These are phyloP conservation scores for Aureobasidium sp. DNA, from an alignment of 2,329 filamentous ascomycete genomes.

Conservation along the genomic window DNA sequence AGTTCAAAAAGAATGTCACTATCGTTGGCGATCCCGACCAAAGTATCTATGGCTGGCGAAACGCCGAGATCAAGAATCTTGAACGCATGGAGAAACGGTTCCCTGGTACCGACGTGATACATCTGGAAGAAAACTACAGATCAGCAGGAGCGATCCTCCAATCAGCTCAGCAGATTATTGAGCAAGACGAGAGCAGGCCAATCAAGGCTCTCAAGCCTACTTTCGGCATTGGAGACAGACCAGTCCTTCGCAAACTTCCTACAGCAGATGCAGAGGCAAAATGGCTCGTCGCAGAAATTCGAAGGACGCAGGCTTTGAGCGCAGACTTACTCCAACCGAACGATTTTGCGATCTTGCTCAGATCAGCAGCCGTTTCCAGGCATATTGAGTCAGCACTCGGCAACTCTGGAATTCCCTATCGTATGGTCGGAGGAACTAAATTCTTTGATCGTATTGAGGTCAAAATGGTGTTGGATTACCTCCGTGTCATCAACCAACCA, in stretches of 20 bases:
- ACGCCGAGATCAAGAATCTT: constrained; percentile 85
- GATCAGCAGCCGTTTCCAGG: constrained; percentile 72
- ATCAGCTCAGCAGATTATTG: constrained; percentile 75
- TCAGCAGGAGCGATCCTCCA: constrained; percentile 79
- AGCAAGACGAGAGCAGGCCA: constrained; percentile 76
- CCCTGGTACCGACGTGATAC: constrained; percentile 68
- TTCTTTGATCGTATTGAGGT: constrained; percentile 92
- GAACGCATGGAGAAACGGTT: constrained; percentile 68
- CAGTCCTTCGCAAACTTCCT: constrained; percentile 68
- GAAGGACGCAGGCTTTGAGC: constrained; percentile 59
- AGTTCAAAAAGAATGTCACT: constrained; percentile 66
- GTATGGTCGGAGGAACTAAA: constrained; percentile 82
- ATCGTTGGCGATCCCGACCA: constrained; percentile 96
- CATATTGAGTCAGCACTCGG: constrained; percentile 78
- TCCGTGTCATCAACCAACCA: constrained; percentile 75
- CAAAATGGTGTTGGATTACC: constrained; percentile 78
- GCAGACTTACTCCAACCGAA: constrained; percentile 63
- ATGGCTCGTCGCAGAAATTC: constrained; percentile 83
- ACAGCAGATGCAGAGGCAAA: constrained; percentile 65
- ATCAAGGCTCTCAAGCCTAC: constrained; percentile 72
- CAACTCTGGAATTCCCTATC: constrained; percentile 74
- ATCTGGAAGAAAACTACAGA: constrained; percentile 89
- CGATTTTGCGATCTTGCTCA: constrained; percentile 80
- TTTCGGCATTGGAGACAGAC: constrained; percentile 68
- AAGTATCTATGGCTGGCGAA: constrained; percentile 94